These are phyloP conservation scores for Echinosphaeria canescens DNA, from an alignment of 2,329 filamentous ascomycete species.

Conservation along the genomic window DNA sequence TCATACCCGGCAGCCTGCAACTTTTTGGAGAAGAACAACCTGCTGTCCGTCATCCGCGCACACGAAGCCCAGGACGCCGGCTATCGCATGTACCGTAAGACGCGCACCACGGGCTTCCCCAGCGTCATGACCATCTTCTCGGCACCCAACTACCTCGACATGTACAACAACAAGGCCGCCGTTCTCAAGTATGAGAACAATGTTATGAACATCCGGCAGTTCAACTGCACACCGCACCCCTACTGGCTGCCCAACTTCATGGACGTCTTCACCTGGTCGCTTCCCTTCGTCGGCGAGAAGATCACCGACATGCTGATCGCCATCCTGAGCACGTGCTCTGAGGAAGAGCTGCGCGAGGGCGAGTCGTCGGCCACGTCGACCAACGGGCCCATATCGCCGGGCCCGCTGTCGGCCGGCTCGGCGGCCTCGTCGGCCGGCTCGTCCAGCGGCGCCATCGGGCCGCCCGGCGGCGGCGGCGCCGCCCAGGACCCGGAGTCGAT, in stretches of 20 bases:
- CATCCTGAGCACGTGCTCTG: slow-evolving; percentile 96
- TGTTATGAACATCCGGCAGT: slow-evolving; percentile 99
- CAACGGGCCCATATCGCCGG: no score
- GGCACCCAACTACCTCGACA: slow-evolving; percentile 93
- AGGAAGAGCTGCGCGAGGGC: slow-evolving; percentile 89
- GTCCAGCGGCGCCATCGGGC: slow-evolving; percentile 55
- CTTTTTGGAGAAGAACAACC: slow-evolving; percentile 97
- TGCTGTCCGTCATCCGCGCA: slow-evolving; percentile 88
- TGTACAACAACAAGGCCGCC: slow-evolving; percentile 99
- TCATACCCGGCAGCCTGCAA: slow-evolving; percentile 93
- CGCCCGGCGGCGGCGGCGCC: slow-evolving; percentile 19
- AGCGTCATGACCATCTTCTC: slow-evolving; percentile 99
- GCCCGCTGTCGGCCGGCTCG: slow-evolving; percentile 57
- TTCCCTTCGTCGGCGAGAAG: slow-evolving; percentile 97
- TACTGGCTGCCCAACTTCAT: slow-evolving; percentile 99
- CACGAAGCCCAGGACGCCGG: slow-evolving; percentile 98
- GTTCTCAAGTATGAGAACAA: slow-evolving; percentile 99
- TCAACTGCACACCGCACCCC: slow-evolving; percentile 97
- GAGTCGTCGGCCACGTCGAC: slow-evolving; percentile 46
- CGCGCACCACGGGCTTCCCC: slow-evolving; percentile 89
- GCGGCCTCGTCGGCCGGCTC: slow-evolving; percentile 8
- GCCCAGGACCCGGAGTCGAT: slow-evolving; percentile 58
- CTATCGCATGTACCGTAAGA: slow-evolving; percentile 98
- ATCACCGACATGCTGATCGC: slow-evolving; percentile 99
- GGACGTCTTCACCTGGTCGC: slow-evolving; percentile 99